These are phyloP conservation scores for Actinidia arguta DNA, from an alignment of 179 eudicot genomes.

Conservation along the genomic window DNA sequence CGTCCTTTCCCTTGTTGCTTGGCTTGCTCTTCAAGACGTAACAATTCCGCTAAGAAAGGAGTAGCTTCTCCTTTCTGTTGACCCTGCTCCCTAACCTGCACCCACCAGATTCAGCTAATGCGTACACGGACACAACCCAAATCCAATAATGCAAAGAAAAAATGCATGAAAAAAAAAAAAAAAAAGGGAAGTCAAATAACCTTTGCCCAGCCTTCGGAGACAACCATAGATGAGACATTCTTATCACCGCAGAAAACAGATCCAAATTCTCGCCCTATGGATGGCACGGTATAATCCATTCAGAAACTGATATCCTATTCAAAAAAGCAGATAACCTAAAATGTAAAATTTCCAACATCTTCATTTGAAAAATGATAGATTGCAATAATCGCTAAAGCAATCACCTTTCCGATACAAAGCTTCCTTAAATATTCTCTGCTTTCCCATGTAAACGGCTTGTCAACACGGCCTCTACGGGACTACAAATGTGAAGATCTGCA, in stretches of 20 bases:
- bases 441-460: constrained; percentile 98
- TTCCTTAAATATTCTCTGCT: constrained; percentile 94
- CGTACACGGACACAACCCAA: background rate
- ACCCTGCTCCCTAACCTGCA: constrained; percentile 84
- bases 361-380: background rate
- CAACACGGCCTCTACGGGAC: constrained; percentile 91
- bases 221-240: constrained; percentile 75
- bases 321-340: background rate
- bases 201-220: constrained; percentile 98
- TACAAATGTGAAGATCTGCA: no score
- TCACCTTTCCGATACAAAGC: constrained; percentile 94
- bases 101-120: constrained; percentile 16
- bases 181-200: no score
- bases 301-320: constrained; percentile 81
- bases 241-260: constrained; percentile 73
- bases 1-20: constrained; percentile 85
- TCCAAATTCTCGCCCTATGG: constrained; percentile 85
- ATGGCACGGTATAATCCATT: constrained; percentile 72
- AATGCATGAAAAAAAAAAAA: no score
- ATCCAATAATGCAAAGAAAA: no score
- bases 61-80: constrained; percentile 80
- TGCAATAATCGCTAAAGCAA: background rate
- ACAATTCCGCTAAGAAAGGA: constrained; percentile 60
- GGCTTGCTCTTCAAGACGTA: constrained; percentile 83
- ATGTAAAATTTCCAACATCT: background rate